Conservation (phyloP, 2,329 filamentous ascomycete species). For the Calonectria crousiana region DNA sequence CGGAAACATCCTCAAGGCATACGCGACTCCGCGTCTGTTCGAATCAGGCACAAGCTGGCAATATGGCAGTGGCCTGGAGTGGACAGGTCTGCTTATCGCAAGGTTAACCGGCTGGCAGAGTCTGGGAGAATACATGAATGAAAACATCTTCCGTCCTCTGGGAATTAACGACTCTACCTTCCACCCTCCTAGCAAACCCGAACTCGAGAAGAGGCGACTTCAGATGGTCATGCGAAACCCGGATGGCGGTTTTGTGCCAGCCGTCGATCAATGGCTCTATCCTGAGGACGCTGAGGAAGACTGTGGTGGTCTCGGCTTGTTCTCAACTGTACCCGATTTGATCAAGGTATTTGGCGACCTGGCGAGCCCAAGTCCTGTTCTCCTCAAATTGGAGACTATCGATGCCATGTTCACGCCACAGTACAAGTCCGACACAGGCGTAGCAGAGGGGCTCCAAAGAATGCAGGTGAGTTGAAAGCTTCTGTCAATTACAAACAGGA, state of each 20-base stretch:
- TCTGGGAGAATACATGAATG: conserved; percentile 7
- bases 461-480: conserved; percentile 3
- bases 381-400: conserved; percentile 5
- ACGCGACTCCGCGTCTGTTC: background rate
- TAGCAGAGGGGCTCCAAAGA: background rate
- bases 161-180: background rate
- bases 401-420: conserved; percentile 6
- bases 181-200: background rate
- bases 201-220: background rate
- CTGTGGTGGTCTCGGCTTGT: conserved; percentile 6
- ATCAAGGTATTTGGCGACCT: conserved; percentile 9
- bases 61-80: conserved; percentile 9
- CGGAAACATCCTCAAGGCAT: conserved; percentile 6
- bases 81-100: background rate
- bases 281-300: conserved; percentile 7
- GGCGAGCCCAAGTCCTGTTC: background rate
- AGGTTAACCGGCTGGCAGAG: background rate
- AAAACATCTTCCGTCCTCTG: background rate
- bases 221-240: conserved; percentile 7
- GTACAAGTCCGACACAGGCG: background rate
- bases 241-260: background rate
- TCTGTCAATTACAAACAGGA: no score
- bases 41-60: conserved; percentile 16
- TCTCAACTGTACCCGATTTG: conserved; percentile 7
- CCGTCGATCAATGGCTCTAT: background rate